phyloP scores from a whole-genome alignment of 352 stramenopile species.

The Globisporangium iwayamae region DNA sequence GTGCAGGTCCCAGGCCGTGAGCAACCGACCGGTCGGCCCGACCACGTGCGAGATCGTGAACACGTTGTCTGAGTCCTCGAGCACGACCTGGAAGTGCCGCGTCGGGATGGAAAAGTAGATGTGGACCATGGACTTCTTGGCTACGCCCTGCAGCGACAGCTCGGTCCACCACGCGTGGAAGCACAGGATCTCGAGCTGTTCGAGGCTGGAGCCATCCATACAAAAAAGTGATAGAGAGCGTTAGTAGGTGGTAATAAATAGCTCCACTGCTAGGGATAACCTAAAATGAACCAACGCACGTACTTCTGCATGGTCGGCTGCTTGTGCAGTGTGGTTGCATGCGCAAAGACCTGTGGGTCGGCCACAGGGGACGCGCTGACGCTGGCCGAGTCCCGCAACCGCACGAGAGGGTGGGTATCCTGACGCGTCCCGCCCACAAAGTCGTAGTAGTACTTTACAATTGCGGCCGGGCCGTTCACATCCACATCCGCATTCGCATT shows the following conservation, averaged over 20 bases:
- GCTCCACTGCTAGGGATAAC: background rate
- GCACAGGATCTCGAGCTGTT: conserved; percentile 55
- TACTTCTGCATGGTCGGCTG: conserved; percentile 56
- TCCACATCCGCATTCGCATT: background rate
- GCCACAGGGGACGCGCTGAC: conserved; percentile 17
- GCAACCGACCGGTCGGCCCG: conserved; percentile 32
- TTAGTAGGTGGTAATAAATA: background rate
- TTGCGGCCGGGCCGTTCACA: background rate
- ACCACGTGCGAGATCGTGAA: conserved; percentile 78
- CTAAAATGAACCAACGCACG: conserved; percentile 17
- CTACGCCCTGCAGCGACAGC: conserved; percentile 29
- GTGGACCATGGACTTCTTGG: conserved; percentile 29
- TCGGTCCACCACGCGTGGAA: conserved; percentile 75
- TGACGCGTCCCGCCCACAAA: conserved; percentile 38
- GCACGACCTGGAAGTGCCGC: conserved; percentile 56
- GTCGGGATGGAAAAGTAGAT: conserved; percentile 73
- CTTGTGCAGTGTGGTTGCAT: conserved; percentile 42
- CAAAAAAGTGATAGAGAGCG: background rate
- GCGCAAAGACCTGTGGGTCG: conserved; percentile 44
- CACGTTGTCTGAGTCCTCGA: conserved; percentile 62
- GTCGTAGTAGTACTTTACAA: conserved; percentile 53
- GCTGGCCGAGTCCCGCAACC: conserved; percentile 17
- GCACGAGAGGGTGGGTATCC: conserved; percentile 35
- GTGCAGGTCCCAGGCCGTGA: conserved; percentile 66
- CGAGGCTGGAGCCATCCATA: conserved; percentile 26